phyloP scores from a whole-genome alignment of 129 eudicot species.

The carrot (Daucus carota) region DNA sequence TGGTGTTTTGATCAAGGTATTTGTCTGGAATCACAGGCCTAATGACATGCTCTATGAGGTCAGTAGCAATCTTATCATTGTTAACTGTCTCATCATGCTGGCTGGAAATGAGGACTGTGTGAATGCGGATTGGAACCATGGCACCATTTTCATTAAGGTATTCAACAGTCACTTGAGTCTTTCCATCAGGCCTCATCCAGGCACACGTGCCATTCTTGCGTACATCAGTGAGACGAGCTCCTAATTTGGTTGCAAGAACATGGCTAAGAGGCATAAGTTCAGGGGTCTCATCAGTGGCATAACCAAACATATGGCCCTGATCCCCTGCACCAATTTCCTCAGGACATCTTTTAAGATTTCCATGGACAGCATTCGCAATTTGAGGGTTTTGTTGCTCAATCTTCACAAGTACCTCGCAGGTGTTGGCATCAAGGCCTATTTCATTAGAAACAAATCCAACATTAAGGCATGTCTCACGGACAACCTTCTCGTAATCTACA shows the following conservation, averaged over 20 bases:
- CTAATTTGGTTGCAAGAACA: background rate
- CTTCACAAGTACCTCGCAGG: background rate
- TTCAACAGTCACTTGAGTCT: constrained; percentile 4
- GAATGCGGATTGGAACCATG: background rate
- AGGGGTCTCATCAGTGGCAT: constrained; percentile 10
- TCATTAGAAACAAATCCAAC: background rate
- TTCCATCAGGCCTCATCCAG: constrained; percentile 5
- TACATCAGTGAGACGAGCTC: background rate
- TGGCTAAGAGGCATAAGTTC: constrained; percentile 5
- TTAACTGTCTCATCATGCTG: background rate
- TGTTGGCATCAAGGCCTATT: background rate
- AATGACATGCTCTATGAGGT: constrained; percentile 1
- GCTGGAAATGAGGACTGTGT: constrained; percentile 4
- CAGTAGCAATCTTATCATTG: background rate
- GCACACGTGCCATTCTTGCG: background rate
- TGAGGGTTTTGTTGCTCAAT: background rate
- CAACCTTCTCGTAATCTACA: background rate
- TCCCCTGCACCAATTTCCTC: constrained; percentile 5
- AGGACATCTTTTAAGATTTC: background rate
- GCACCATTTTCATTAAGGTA: background rate
- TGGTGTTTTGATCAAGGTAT: background rate
- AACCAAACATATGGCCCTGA: constrained; percentile 6
- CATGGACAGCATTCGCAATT: background rate
- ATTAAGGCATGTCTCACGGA: background rate
- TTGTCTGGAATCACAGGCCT: background rate